Conservation (phyloP, 2,329 filamentous ascomycete species). For the Coleophoma eucalyptorum region DNA sequence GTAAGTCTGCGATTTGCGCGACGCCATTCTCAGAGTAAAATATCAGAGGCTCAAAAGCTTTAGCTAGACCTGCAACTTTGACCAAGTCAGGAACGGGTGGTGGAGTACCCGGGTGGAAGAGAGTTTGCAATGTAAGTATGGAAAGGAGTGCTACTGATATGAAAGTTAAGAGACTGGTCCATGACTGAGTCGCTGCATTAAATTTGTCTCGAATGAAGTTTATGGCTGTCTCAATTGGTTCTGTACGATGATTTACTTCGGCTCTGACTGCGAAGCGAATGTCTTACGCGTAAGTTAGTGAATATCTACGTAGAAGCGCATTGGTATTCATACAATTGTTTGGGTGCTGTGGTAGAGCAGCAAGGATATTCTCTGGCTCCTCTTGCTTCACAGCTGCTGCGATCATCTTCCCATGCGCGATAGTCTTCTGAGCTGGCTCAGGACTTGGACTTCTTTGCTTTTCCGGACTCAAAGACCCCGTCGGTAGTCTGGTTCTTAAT, state of each 20-base stretch:
- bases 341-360: conserved; percentile 22
- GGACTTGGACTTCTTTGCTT: conserved; percentile 54
- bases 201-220: conserved; percentile 58
- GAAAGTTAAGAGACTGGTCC: conserved; percentile 62
- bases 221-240: conserved; percentile 74
- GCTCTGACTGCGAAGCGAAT: conserved; percentile 84
- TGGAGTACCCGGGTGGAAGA: conserved; percentile 65
- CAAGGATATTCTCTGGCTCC: conserved; percentile 12
- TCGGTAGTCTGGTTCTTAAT: conserved; percentile 35
- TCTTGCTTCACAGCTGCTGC: conserved; percentile 27
- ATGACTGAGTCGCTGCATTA: conserved; percentile 62
- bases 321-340: conserved; percentile 45
- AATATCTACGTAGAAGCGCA: conserved; percentile 11
- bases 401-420: conserved; percentile 25
- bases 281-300: conserved; percentile 47
- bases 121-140: conserved; percentile 58
- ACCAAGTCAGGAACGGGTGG: conserved; percentile 78
- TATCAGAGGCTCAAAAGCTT: conserved; percentile 89
- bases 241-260: conserved; percentile 82
- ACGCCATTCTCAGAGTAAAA: conserved; percentile 91
- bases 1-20: conserved; percentile 79
- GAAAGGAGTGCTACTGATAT: conserved; percentile 59
- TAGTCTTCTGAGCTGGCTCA: conserved; percentile 27
- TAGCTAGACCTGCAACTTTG: conserved; percentile 84
- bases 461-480: conserved; percentile 49